Evolutionary conservation across 768 basidiomycete species (phyloP), one percentile per base, ranked within the genome.

Genomic region (Rubroboletus pulcherrimus): DNA sequence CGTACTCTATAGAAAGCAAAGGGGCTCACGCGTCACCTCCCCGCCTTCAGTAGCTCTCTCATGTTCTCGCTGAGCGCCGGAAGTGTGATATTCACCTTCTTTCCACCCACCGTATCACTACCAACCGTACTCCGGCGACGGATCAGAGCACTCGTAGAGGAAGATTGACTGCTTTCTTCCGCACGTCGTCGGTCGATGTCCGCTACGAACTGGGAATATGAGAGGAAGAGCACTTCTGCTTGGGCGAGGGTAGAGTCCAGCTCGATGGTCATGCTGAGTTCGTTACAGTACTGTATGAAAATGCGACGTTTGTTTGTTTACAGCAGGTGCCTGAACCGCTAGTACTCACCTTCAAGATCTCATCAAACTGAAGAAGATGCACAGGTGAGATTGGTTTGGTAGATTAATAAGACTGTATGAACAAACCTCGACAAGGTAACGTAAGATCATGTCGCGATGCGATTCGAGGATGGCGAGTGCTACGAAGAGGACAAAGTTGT

Each of bases 201-300:
- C 10, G 89, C 89, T 21, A 98, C 86, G 21, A 97, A 74, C 64
- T 91, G 87, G 12, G 86, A 77, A 75, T 97, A 98, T 1, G 93
- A 93, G 2, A 96, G 79, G 79, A 92, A 98, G 21, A 99, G 80
- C 15, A 98, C 94, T 72, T 99, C 97, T 10, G 96, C 97, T 73
- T 98, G 97, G 0, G 93, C 89, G 9, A 99, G 81, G 19, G 97
- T 96, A 1, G 87, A 85, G 69, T 97, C 89, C n/a, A 98, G 82
- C 69, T 98, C 97, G 62, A 99, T 96, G 49, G 93, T 92, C 87
- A 93, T 93, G 73, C 89, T 91, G 58, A 96, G 83, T 63, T 96
- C 92, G 66, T 95, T 96, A 76, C 91, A 92, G 64, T 95, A 97
- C 86, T 66, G 38, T 12, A 34, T 89, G 61, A 34, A 42, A 33